Base-by-base conservation (phyloP, 2,329 filamentous ascomycete genomes). In the Orbilia javanica region DNA sequence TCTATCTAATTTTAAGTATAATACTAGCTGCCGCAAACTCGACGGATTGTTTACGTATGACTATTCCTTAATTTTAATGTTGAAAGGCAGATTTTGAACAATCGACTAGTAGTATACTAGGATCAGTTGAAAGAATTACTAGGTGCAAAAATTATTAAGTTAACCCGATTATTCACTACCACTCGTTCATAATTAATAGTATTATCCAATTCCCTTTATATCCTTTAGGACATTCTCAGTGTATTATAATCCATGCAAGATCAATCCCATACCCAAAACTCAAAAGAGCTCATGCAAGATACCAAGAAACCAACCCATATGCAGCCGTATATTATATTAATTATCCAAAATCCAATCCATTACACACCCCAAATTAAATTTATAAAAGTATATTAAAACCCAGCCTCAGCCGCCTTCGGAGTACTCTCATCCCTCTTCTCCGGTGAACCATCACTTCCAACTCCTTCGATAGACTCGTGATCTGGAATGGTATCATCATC, bases 391-490 rank as follows among this genome's bases (percentile, higher is more conserved):
- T n/a, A 42, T 22, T 31, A 64, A 34, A 34, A 46, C 8, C 60
- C 42, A 2, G 39, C 60, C 5, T 66, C 42, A 50, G 39, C 44
- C 1, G 46, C 31, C 64, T 55, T 67, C 20, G 46, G 20, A 50
- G 46, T 50, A 27, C 48, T 27, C 10, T 46, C 50, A 25, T 57
- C 52, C 29, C 52, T 64, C 39, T 74, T 74, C 63, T 74, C 70
- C n/a, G 63, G 70, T 10, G 70, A 52, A 10, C 60, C 66, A 46
- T 71, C 72, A n/a, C 72, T 69, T 13, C 42, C 73, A 0, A 71
- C 34, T 4, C 73, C 73, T 18, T 77, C 73, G 39, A 77, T 77
- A n/a, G 66, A 71, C 52, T 66, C 66, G 15, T 62, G 66, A 27
- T 77, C 73, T 15, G 57, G 2, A 22, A 53, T 52, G 39, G 31